Evolutionary conservation across 2,329 filamentous ascomycete genomes (phyloP).

Genomic region (Exophiala xenobiotica): DNA sequence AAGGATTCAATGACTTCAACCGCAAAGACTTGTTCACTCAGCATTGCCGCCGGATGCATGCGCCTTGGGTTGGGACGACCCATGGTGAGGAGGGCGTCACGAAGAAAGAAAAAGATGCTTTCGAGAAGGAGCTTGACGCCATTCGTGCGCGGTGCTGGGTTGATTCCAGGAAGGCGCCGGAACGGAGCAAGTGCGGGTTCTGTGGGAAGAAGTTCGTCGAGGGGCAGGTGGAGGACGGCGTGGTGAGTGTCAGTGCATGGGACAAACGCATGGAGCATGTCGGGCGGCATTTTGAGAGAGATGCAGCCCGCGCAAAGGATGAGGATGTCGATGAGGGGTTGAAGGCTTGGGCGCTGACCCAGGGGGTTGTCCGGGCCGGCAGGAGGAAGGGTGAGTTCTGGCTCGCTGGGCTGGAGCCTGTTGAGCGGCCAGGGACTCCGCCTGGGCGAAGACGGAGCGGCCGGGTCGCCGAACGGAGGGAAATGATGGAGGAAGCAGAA

Average conservation of each 20-base stretch:
- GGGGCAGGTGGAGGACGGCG: slow-evolving; percentile 1
- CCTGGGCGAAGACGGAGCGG: slow-evolving; percentile 7
- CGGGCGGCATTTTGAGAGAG: slow-evolving; percentile 73
- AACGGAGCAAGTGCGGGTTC: slow-evolving; percentile 58
- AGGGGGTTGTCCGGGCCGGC: slow-evolving; percentile 31
- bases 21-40: slow-evolving; percentile 90
- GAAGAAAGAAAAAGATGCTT: slow-evolving; percentile 36
- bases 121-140: slow-evolving; percentile 55
- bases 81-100: slow-evolving; percentile 47
- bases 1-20: slow-evolving; percentile 68
- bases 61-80: slow-evolving; percentile 13
- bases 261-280: slow-evolving; percentile 85
- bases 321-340: slow-evolving; percentile 43
- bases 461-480: neutral
- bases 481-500: slow-evolving; percentile 6
- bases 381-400: slow-evolving; percentile 20
- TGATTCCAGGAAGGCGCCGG: slow-evolving; percentile 62
- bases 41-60: slow-evolving; percentile 82
- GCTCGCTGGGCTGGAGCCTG: slow-evolving; percentile 19
- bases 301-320: slow-evolving; percentile 29
- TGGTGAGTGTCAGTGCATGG: slow-evolving; percentile 57
- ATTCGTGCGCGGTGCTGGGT: slow-evolving; percentile 61
- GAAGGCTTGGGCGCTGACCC: slow-evolving; percentile 40
- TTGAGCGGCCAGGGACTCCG: neutral
- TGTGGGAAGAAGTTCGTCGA: slow-evolving; percentile 48